Evolutionary conservation across 2,329 filamentous ascomycete genomes (phyloP), one percentile per base, ranked within the genome.

Genomic region (Fusarium lyarnte): DNA sequence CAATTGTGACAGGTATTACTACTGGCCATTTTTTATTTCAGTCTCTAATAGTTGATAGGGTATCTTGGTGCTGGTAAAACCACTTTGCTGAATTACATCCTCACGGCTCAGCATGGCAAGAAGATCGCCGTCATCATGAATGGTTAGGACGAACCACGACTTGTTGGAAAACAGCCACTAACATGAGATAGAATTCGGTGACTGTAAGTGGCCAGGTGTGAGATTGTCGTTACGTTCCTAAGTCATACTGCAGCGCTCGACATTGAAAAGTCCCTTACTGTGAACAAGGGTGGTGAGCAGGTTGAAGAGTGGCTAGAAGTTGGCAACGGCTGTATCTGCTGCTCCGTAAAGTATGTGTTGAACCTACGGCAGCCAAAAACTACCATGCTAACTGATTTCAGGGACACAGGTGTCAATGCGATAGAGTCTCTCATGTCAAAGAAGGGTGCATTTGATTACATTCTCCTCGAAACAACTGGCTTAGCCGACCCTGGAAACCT

Each of bases 111-210:
- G 69, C 96, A 99, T 87, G 95, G 95, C 81, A 98, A 98, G 87
- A 97, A 94, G 79, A 96, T 99, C 81, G 96, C 96, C 16, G 96
- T 99, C 19, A 98, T 99, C 63, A 89, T 99, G 85, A 99, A 99
- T 82, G 94, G 94, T 79, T 67, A 63, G 75, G 61, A 43, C 45
- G 23, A 57, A 29, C 47, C 55, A 27, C 29, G 35, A 62, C 29
- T 43, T 51, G 43, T 46, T 21, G n/a, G 23, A 25, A 64, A 52
- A 38, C 33, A 38, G 9, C 47, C n/a, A 53, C 69, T 80, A 43
- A 77, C 65, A n/a, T 43, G 14, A 21, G 16, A 27, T 21, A 94
- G 93, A 95, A 82, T 95, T 95, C 80, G 93, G 93, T 64, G 91
- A 94, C 77, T 94, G 92, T 94, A 84, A 84, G 89, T 81, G 16